Conservation (phyloP, 2,329 filamentous ascomycete genomes). For the Botrytis fragariae region DNA sequence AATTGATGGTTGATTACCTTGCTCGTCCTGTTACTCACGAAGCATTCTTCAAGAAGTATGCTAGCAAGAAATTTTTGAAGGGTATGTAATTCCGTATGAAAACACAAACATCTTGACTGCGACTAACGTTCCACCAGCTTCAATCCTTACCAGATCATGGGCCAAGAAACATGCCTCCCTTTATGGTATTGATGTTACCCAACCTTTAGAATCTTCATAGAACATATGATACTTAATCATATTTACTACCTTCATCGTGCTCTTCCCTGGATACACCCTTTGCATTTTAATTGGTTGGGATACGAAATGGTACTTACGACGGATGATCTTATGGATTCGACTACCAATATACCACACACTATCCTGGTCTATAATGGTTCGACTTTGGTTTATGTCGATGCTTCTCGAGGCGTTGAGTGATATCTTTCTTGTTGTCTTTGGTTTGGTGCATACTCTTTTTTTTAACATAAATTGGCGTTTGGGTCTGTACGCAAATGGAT, state of each 20-base stretch:
- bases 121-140: conserved; percentile 56
- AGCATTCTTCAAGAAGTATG: conserved; percentile 99
- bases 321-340: conserved; percentile 27
- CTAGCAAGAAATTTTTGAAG: conserved; percentile 98
- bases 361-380: conserved; percentile 15
- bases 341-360: conserved; percentile 16
- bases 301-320: conserved; percentile 36
- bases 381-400: conserved; percentile 20
- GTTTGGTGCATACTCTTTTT: conserved; percentile 19
- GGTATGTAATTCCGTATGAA: conserved; percentile 56
- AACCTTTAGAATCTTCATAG: conserved; percentile 37
- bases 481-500: conserved; percentile 19
- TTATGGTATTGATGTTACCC: conserved; percentile 49
- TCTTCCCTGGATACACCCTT: conserved; percentile 35
- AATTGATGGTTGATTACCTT: conserved; percentile 95
- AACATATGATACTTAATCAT: conserved; percentile 26
- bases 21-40: conserved; percentile 87
- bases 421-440: conserved; percentile 13
- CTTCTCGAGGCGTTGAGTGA: conserved; percentile 15
- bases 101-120: neutral
- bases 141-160: conserved; percentile 88
- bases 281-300: conserved; percentile 40
- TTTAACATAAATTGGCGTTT: conserved; percentile 18
- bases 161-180: conserved; percentile 72
- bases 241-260: conserved; percentile 34